Conservation (phyloP, 306 rosid species). For the Malus orientalis region DNA sequence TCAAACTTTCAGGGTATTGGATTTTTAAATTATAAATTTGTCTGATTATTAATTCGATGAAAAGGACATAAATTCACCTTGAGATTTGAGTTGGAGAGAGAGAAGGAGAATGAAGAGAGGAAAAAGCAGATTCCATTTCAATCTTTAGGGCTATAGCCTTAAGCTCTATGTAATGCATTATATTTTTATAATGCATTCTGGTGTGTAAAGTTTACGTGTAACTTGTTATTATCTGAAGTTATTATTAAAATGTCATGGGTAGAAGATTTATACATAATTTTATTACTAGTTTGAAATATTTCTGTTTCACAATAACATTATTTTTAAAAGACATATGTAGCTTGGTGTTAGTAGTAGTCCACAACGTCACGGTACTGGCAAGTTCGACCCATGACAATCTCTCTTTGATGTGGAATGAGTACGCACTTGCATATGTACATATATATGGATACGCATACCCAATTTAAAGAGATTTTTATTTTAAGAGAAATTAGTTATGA, state of each 20-base stretch:
- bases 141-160: slow-evolving; percentile 28
- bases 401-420: too few relatives aligned
- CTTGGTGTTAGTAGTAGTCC: too few relatives aligned
- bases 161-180: neutral
- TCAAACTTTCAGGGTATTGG: slow-evolving; percentile 52
- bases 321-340: too few relatives aligned
- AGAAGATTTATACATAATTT: neutral
- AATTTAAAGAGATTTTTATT: neutral
- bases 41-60: slow-evolving; percentile 59
- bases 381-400: neutral
- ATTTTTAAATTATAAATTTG: slow-evolving; percentile 47
- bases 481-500: too few relatives aligned
- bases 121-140: slow-evolving; percentile 67
- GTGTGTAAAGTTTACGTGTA: neutral
- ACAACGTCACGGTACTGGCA: too few relatives aligned
- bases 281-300: too few relatives aligned
- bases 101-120: neutral
- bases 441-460: too few relatives aligned
- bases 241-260: too few relatives aligned
- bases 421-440: too few relatives aligned
- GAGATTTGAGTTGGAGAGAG: slow-evolving; percentile 41
- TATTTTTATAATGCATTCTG: neutral
- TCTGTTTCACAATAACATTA: too few relatives aligned
- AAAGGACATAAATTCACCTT: slow-evolving; percentile 66
- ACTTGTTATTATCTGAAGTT: too few relatives aligned